These are phyloP conservation scores for Lentinula sp. DNA, from an alignment of 768 basidiomycete genomes.

Conservation along the genomic window DNA sequence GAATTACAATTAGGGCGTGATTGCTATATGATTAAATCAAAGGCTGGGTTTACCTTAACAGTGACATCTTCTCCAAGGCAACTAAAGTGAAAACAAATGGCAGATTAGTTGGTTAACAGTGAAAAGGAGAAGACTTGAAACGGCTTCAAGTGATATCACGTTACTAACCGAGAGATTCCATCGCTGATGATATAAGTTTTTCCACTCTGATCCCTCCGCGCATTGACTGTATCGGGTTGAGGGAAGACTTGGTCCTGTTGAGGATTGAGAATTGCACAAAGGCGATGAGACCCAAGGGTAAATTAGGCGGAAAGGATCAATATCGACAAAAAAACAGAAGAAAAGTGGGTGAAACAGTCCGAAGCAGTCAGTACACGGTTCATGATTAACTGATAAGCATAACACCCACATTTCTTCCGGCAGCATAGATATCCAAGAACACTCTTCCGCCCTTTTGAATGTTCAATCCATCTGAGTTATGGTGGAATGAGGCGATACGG, in stretches of 20 bases:
- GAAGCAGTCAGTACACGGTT: not conserved
- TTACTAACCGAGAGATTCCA: conserved; percentile 15
- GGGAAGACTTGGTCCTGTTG: conserved; percentile 2
- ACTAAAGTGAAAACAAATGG: conserved; percentile 8
- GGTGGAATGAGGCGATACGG: conserved; percentile 48
- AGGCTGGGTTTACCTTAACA: conserved; percentile 34
- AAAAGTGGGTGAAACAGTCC: too few relatives aligned
- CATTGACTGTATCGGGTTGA: conserved; percentile 3
- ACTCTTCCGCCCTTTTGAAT: conserved; percentile 46
- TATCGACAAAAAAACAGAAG: not conserved
- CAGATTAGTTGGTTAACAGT: too few relatives aligned
- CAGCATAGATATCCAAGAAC: conserved; percentile 57
- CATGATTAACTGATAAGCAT: not conserved
- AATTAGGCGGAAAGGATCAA: too few relatives aligned
- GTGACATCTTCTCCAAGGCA: conserved; percentile 48
- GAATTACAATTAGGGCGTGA: not conserved
- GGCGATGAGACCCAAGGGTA: too few relatives aligned
- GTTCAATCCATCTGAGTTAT: conserved; percentile 32
- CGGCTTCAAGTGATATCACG: not conserved
- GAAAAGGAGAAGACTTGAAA: too few relatives aligned
- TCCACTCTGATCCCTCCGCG: not conserved
- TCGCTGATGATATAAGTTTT: not conserved
- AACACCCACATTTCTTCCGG: conserved; percentile 50
- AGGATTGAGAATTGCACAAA: too few relatives aligned
- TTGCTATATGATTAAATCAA: not conserved